These are phyloP conservation scores for Thielaviopsis punctulata DNA, from an alignment of 2,329 filamentous ascomycete genomes.

Conservation along the genomic window DNA sequence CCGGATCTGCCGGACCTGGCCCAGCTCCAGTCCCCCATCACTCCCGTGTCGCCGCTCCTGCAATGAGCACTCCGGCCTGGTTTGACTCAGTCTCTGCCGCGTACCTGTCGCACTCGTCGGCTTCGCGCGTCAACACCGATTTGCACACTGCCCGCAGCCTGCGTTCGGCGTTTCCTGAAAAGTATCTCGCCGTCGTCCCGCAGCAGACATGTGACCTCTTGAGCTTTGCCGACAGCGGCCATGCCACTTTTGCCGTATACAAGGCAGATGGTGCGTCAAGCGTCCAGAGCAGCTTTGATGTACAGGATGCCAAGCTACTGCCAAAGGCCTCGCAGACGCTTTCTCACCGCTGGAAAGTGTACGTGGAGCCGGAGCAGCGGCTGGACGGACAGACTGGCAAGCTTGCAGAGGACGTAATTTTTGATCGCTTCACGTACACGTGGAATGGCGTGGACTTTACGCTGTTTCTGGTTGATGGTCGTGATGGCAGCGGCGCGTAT, in stretches of 20 bases:
- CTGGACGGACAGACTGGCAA: constrained; percentile 22
- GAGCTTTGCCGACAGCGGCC: constrained; percentile 24
- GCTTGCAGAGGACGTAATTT: constrained; percentile 19
- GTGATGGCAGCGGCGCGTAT: constrained; percentile 22
- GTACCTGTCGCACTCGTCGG: constrained; percentile 25
- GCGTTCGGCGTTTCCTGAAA: constrained; percentile 25
- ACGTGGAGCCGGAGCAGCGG: constrained; percentile 24
- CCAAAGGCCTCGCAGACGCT: constrained; percentile 5
- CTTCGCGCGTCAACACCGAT: constrained; percentile 26
- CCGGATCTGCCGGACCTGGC: too few relatives aligned
- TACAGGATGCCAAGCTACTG: too few relatives aligned
- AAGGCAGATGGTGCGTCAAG: too few relatives aligned
- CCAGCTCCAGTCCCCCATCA: background rate
- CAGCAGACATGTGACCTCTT: constrained; percentile 22
- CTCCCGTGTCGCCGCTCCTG: too few relatives aligned
- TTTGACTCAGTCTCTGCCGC: constrained; percentile 13
- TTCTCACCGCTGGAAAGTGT: constrained; percentile 23
- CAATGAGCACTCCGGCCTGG: background rate
- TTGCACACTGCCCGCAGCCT: constrained; percentile 24
- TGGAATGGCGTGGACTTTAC: constrained; percentile 27
- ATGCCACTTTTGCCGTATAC: constrained; percentile 16
- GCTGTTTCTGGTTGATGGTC: constrained; percentile 25
- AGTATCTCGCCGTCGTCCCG: constrained; percentile 24
- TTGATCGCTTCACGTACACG: constrained; percentile 26
- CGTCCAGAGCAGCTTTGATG: constrained; percentile 17